These are phyloP conservation scores for Plasmodium inui DNA, from an alignment of 169 alveolate species.

Conservation along the genomic window DNA sequence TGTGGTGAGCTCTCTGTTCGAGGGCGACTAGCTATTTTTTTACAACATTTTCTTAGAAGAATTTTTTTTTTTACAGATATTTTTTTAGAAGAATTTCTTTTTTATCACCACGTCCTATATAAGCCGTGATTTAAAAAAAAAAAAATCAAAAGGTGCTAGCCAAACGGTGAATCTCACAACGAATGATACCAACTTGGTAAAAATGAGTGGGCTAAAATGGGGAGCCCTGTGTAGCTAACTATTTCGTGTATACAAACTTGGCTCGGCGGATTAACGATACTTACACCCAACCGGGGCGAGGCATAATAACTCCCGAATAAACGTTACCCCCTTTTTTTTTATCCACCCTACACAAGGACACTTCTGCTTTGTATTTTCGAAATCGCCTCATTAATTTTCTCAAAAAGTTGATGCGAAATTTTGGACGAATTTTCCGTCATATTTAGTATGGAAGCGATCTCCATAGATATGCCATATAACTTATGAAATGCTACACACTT, in stretches of 20 bases:
- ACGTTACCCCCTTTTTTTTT: background rate
- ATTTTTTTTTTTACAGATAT: slow-evolving; percentile 10
- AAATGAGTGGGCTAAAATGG: slow-evolving; percentile 1
- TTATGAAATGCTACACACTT: slow-evolving; percentile 73
- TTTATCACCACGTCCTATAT: background rate
- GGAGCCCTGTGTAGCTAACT: background rate
- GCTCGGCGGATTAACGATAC: background rate
- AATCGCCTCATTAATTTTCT: slow-evolving; percentile 59
- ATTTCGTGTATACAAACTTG: background rate
- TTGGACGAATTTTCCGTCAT: slow-evolving; percentile 54
- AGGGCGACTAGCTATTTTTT: background rate
- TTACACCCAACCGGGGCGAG: background rate
- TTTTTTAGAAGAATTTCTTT: background rate
- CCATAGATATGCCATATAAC: slow-evolving; percentile 66
- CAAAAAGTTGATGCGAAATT: slow-evolving; percentile 61
- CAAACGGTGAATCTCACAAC: background rate
- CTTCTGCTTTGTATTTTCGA: slow-evolving; percentile 37
- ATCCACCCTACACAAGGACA: background rate
- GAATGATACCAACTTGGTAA: background rate
- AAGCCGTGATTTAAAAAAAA: background rate
- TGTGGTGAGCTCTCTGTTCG: background rate
- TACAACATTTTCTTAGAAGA: background rate
- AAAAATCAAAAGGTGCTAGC: background rate
- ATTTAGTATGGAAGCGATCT: slow-evolving; percentile 61
- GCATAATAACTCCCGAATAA: background rate